A percentile compares a stretch with the other conserved stretches of the same genome.
These are phyloP conservation scores for Xylaria sp. DNA, from an alignment of 2,329 filamentous ascomycete genomes.

Conservation along the genomic window DNA sequence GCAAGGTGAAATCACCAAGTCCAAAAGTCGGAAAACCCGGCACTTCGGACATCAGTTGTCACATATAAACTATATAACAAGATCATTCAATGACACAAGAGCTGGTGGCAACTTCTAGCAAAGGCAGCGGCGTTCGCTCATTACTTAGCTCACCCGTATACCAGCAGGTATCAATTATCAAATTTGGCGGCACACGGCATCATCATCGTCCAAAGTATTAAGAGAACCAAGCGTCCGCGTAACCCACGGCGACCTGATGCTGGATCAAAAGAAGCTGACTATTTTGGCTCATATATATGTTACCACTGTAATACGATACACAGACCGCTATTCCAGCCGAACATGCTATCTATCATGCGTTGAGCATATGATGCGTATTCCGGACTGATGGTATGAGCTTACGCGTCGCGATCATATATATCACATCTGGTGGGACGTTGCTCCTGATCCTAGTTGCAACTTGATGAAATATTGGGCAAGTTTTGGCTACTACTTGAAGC, in stretches of 20 bases:
- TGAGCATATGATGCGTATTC: too few relatives aligned
- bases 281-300: too few relatives aligned
- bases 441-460: background rate
- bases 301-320: too few relatives aligned
- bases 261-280: background rate
- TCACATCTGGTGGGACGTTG: too few relatives aligned
- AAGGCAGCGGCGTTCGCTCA: background rate
- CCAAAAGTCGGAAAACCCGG: background rate
- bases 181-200: background rate
- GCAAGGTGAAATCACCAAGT: background rate
- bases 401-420: too few relatives aligned
- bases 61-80: background rate
- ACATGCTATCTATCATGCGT: too few relatives aligned
- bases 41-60: background rate
- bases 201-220: background rate
- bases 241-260: background rate
- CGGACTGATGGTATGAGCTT: too few relatives aligned
- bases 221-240: background rate
- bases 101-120: background rate
- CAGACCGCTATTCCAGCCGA: too few relatives aligned
- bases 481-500: background rate
- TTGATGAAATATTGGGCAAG: background rate
- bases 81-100: background rate
- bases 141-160: background rate
- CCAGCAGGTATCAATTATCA: too few relatives aligned